phyloP scores from a whole-genome alignment of 2,329 filamentous ascomycete genomes.

The Ophiostoma quercus region DNA sequence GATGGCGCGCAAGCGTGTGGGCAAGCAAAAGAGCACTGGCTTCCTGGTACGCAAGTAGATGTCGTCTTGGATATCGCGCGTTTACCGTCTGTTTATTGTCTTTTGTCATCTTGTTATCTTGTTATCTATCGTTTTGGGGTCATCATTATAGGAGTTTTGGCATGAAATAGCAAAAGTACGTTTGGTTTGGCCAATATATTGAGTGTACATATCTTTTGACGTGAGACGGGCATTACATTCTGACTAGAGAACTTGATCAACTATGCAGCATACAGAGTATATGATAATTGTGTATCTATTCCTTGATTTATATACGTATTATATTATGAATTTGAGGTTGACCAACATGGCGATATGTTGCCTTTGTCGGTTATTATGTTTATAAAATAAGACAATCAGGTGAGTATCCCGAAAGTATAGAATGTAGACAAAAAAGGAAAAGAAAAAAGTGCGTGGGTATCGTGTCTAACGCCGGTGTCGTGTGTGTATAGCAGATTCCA shows the following conservation, averaged over 20 bases:
- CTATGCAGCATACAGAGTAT: background rate
- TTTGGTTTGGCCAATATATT: background rate
- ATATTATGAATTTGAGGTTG: background rate
- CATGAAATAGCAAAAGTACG: conserved; percentile 13
- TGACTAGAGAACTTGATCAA: background rate
- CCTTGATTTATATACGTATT: background rate
- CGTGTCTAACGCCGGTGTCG: conserved; percentile 21
- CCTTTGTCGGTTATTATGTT: background rate
- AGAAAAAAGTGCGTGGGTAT: conserved; percentile 21
- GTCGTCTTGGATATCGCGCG: background rate
- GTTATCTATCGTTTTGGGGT: background rate
- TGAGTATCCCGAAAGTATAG: background rate
- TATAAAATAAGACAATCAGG: background rate
- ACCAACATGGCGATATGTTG: background rate
- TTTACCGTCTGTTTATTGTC: background rate
- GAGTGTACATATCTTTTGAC: background rate
- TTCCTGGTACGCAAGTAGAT: conserved; percentile 39
- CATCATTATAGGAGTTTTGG: conserved; percentile 10
- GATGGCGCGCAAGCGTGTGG: conserved; percentile 41
- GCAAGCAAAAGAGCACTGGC: conserved; percentile 38
- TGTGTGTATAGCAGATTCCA: conserved; percentile 3
- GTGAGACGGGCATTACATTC: background rate
- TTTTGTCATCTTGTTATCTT: background rate
- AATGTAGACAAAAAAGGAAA: conserved; percentile 1
- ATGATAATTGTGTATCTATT: background rate